Evolutionary conservation across 2,329 filamentous ascomycete genomes (phyloP), one percentile per base, ranked within the genome.

Genomic region (Talaromyces sp.): DNA sequence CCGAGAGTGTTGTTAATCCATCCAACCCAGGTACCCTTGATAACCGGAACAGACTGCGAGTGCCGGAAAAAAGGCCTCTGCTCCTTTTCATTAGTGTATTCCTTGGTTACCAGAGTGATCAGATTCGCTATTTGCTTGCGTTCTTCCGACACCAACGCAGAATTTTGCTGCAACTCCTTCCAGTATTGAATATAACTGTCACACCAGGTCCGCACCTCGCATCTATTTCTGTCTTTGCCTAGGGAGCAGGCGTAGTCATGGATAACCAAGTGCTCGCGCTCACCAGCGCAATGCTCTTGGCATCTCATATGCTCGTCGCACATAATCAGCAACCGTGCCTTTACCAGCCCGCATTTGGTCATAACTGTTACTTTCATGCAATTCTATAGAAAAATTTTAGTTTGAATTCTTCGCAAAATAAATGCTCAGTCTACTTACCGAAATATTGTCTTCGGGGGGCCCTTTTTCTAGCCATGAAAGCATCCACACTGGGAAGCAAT

Each of bases 301-400:
- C 50, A 27, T 33, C 36, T 58, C 27, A 58, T 59, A 30, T 61
- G 60, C 9, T 34, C 40, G 7, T 57, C 18, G 8, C 60, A 61
- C 12, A 61, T 28, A 5, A 61, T 40, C 2, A 51, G 51, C 30
- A 58, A 55, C 23, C 56, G 57, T 31, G 28, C 54, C 18, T 61
- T 58, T 6, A 61, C 56, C n/a, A 61, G 30, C 5, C 60, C 60
- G 27, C 60, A 61, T 54, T 53, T 58, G 18, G 60, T 61, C 31
- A 61, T 56, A 31, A 53, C n/a, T n/a, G 50, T 18, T 14, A 53
- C 50, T 53, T 28, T 31, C 27, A 53, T 7, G 28, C 50, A 53
- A 7, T 53, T 16, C 50, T 53, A 23, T 53, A 27, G 10, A 47
- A 23, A 23, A 18, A 8, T 27, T 9, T 47, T 10, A 40, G 36